Conservation (phyloP, 202 grass and related monocot genomes). For the Thinopyrum obtusiflorum region DNA sequence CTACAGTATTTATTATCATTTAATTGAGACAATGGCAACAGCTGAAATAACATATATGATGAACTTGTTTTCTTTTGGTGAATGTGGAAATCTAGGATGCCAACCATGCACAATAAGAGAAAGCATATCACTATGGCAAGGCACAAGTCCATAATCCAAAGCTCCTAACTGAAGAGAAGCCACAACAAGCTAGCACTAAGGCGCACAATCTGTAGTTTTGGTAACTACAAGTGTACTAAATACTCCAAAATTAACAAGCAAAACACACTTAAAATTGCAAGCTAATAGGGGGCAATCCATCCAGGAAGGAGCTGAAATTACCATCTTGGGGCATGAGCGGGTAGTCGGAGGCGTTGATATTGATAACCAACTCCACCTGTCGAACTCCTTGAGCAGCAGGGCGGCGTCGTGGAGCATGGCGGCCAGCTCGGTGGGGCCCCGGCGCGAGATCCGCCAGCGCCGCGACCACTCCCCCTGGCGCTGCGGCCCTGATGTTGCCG, state of each 20-base stretch:
- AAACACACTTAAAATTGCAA: neutral
- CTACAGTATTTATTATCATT: neutral
- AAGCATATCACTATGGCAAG: neutral
- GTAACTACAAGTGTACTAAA: neutral
- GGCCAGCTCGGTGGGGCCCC: conserved; percentile 60
- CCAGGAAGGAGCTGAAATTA: conserved; percentile 36
- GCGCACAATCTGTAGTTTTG: neutral
- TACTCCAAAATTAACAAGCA: neutral
- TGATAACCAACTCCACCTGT: too few relatives aligned
- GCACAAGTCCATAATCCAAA: neutral
- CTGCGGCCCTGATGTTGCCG: conserved; percentile 55
- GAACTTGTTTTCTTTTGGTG: neutral
- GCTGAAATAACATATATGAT: conserved; percentile 6
- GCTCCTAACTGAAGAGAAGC: neutral
- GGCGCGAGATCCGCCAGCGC: conserved; percentile 8
- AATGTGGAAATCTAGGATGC: neutral
- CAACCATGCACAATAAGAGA: conserved; percentile 1
- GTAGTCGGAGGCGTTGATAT: too few relatives aligned
- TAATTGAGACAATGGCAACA: neutral
- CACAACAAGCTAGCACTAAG: neutral
- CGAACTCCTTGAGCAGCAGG: conserved; percentile 50
- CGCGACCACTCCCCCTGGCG: neutral
- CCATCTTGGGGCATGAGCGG: conserved; percentile 86
- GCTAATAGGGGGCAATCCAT: neutral
- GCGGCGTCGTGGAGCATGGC: conserved; percentile 74